Base-by-base conservation (phyloP, 495 filamentous ascomycete species). In the Aspergillus taichungensis region DNA sequence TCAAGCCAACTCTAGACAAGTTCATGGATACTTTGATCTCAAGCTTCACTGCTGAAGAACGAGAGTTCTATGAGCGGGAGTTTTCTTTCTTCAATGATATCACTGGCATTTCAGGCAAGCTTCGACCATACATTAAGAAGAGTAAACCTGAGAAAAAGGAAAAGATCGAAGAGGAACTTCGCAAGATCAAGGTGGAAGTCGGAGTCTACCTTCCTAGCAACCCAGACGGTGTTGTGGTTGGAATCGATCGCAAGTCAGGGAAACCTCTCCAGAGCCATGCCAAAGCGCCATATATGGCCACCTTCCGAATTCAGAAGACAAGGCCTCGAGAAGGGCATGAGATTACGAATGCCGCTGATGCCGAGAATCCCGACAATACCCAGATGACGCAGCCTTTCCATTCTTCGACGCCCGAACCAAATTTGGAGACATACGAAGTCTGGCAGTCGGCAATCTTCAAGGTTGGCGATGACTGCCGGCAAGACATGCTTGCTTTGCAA, bases 371-470 rank as follows among this genome's bases (percentile, higher is more conserved):
- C 10, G 70, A 78, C 34, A 57, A 73, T 30, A 75, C 75, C 28
- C 64, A 73, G 9, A 63, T 89, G 11, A 68, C 68, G 33, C 68
- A 64, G 12, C 60, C 78, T 43, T 68, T 84, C 50, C 57, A 61
- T 1, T 36, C 37, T 11, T 10, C 24, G 10, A 38, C 56, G 8
- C 55, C 62, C 1, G 56, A 67, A 11, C 34, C 52, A 24, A 57
- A 63, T 12, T 53, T 55, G 40, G 64, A 76, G 46, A 85, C 85
- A 0, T 81, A 88, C 43, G 94, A 97, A 63, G 84, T 94, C 10
- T 96, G 92, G 94, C 92, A 97, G 64, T 94, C 90, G 3, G 94
- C 94, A 11, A 99, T 99, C 60, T 99, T 99, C 79, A 99, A 99
- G 63, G 94, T 99, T 44, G 94, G 94, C 13, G 94, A 99, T 59